Evolutionary conservation across 192 early-diverging fungal genomes (phyloP), one percentile per base, ranked within the genome.

Genomic region (Pilobolus umbonatus): DNA sequence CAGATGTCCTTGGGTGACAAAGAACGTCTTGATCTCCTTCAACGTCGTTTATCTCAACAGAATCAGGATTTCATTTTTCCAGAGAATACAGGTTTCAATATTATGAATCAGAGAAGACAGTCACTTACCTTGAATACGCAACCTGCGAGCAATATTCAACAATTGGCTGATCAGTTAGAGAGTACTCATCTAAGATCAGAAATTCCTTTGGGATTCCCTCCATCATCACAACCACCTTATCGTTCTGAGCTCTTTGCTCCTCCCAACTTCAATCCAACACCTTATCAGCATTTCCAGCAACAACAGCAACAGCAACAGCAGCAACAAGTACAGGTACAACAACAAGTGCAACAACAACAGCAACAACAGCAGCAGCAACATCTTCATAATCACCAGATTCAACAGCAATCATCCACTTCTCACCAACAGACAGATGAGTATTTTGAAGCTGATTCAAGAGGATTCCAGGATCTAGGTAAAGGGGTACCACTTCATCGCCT

Each of bases 21-120:
- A 11, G 75, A 85, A 47, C 65, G 71, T 12, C 38, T 78, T n/a
- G 75, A 84, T 36, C 50, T 65, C n/a, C 64, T 82, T 38, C 78
- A 84, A 44, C 66, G 85, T 6, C 63, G 83, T 26, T 80, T 85
- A 64, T 85, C 83, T 9, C 80, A 79, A 65, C 67, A 71, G 5
- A n/a, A n/a, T n/a, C 52, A 79, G 6, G 67, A 57, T 22, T 57
- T 57, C 26, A 38, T 36, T n/a, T 65, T 65, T 30, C 64, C 57
- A 32, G 57, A 59, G 5, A 46, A 25, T 46, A 5, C 5, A 26
- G 26, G 26, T 24, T 25, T 1, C 3, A 46, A 42, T 42, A 17
- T 42, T 4, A 42, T 42, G 39, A n/a, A n/a, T n/a, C n/a, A n/a
- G n/a, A 42, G 51, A 19, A 15, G 51, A 36, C 31, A 28, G 11